phyloP scores from a whole-genome alignment of 352 stramenopile species.

The Phytophthora ramorum region DNA sequence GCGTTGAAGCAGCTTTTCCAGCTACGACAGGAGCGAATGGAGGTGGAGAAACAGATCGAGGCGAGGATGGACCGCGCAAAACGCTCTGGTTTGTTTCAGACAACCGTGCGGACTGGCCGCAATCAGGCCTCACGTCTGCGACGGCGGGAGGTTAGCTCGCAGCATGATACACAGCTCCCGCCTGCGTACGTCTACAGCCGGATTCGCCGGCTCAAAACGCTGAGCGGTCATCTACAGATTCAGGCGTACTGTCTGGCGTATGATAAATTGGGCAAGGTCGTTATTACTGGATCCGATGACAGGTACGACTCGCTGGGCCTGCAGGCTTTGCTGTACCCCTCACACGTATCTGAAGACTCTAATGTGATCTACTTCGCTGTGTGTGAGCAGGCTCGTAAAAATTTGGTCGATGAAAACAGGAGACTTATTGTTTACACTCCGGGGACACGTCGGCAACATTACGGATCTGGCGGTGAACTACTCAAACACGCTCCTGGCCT shows the following conservation, averaged over 20 bases:
- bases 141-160: slow-evolving; percentile 58
- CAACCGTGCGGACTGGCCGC: slow-evolving; percentile 47
- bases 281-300: slow-evolving; percentile 98
- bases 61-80: slow-evolving; percentile 48
- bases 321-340: background rate
- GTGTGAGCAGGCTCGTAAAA: slow-evolving; percentile 91
- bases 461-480: slow-evolving; percentile 90
- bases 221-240: slow-evolving; percentile 95
- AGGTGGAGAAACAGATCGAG: slow-evolving; percentile 44
- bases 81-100: slow-evolving; percentile 54
- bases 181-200: slow-evolving; percentile 79
- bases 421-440: slow-evolving; percentile 82
- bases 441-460: slow-evolving; percentile 90
- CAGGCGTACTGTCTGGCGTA: slow-evolving; percentile 97
- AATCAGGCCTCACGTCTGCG: slow-evolving; percentile 68
- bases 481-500: slow-evolving; percentile 82
- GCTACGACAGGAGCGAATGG: slow-evolving; percentile 52
- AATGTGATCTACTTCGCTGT: slow-evolving; percentile 10
- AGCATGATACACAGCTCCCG: slow-evolving; percentile 40
- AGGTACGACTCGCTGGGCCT: slow-evolving; percentile 42
- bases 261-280: slow-evolving; percentile 94
- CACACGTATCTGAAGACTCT: background rate
- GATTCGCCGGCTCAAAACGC: slow-evolving; percentile 80
- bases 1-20: slow-evolving; percentile 79
- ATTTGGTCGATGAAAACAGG: slow-evolving; percentile 94